phyloP scores from a whole-genome alignment of 2,329 filamentous ascomycete species.

The Simplicillium aogashimaense region DNA sequence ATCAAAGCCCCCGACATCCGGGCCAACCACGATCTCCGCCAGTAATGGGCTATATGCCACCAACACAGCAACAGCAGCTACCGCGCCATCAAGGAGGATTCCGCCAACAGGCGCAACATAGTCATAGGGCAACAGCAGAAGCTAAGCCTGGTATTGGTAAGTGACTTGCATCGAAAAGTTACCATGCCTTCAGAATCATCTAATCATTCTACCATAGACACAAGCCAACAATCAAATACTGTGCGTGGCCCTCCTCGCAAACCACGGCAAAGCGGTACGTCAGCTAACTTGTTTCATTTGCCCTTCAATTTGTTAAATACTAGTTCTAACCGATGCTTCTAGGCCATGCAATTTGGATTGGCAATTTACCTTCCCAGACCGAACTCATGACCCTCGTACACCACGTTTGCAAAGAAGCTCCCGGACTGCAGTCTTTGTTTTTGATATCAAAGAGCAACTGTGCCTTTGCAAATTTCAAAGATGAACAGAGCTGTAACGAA shows the following conservation, averaged over 20 bases:
- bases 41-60: too few species aligned
- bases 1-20: too few species aligned
- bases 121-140: not conserved
- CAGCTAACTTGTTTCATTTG: too few species aligned
- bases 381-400: conserved; percentile 78
- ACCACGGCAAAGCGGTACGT: conserved; percentile 52
- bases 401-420: conserved; percentile 74
- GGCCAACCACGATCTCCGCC: too few species aligned
- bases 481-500: conserved; percentile 62
- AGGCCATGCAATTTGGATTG: conserved; percentile 92
- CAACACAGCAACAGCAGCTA: not conserved
- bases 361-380: conserved; percentile 79
- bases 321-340: conserved; percentile 5
- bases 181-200: not conserved
- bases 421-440: conserved; percentile 78
- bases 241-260: conserved; percentile 42
- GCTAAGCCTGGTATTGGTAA: not conserved
- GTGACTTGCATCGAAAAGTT: too few species aligned
- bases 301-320: not conserved
- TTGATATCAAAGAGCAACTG: conserved; percentile 96
- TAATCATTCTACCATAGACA: not conserved
- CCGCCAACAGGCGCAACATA: not conserved
- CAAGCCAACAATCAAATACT: not conserved
- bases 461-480: conserved; percentile 90
- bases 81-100: not conserved